These are phyloP conservation scores for Neonectria magnoliae DNA, from an alignment of 2,329 filamentous ascomycete species.

Conservation along the genomic window DNA sequence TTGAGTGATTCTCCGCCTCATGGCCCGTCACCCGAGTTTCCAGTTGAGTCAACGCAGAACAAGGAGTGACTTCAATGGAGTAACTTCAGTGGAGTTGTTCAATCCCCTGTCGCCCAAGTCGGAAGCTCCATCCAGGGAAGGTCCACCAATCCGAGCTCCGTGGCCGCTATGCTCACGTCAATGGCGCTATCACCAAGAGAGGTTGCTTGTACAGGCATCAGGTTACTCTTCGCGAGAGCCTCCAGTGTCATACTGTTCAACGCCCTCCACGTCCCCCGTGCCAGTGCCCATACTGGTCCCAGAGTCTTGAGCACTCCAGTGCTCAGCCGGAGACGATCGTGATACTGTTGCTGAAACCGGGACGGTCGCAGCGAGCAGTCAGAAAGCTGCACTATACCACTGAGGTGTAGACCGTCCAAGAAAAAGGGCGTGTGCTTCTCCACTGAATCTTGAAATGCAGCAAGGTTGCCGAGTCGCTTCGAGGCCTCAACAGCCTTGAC, in stretches of 20 bases:
- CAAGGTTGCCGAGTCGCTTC: constrained; percentile 33
- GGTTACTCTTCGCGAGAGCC: neutral
- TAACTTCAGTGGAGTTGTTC: neutral
- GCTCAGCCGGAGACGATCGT: neutral
- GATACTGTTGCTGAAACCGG: neutral
- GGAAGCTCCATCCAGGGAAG: neutral
- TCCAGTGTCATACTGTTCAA: neutral
- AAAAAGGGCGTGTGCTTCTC: constrained; percentile 36
- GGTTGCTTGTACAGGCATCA: neutral
- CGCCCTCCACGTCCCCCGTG: neutral
- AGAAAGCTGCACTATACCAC: constrained; percentile 32
- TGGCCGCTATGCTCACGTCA: neutral
- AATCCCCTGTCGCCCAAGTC: neutral
- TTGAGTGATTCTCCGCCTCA: neutral
- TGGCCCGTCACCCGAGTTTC: neutral
- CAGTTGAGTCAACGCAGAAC: neutral
- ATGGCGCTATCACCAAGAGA: neutral
- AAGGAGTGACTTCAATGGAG: too few species aligned
- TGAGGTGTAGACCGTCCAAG: constrained; percentile 28
- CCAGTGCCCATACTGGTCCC: neutral
- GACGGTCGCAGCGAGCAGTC: neutral
- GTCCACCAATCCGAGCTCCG: neutral
- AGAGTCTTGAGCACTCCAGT: neutral
- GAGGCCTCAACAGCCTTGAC: constrained; percentile 40
- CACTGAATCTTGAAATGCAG: constrained; percentile 31